Evolutionary conservation across 108 stramenopile species (phyloP).

Genomic region (Skeletonema potamos): DNA sequence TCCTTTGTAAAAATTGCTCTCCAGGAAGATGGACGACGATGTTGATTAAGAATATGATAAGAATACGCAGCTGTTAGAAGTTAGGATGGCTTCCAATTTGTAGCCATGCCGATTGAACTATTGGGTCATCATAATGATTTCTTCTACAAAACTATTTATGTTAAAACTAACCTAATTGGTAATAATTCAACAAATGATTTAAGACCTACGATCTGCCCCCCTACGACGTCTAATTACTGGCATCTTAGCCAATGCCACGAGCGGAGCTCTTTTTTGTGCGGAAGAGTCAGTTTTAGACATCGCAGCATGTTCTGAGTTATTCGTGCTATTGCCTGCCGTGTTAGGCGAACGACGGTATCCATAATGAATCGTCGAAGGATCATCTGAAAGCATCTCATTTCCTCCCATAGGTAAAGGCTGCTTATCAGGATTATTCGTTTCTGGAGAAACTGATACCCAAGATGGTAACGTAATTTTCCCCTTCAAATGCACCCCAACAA

Average conservation of each 20-base stretch:
- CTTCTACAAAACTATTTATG: no score
- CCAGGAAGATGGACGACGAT: no score
- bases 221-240: neutral
- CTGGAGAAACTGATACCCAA: conserved; percentile 10
- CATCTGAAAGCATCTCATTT: neutral
- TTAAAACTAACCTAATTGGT: neutral
- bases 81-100: no score
- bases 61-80: no score
- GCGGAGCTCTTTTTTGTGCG: neutral
- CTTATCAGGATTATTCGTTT: neutral
- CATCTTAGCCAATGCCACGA: neutral
- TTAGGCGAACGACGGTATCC: neutral
- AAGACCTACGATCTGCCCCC: neutral
- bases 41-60: no score
- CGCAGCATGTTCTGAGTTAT: neutral
- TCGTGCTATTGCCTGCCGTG: neutral
- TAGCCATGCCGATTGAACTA: no score
- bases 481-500: conserved; percentile 11
- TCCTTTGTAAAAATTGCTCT: no score
- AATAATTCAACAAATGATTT: neutral
- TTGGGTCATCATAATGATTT: no score
- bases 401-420: neutral
- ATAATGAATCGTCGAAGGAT: neutral
- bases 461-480: conserved; percentile 21
- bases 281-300: neutral